Conservation (phyloP, 257 asterid species). For the Buddleja alternifolia region DNA sequence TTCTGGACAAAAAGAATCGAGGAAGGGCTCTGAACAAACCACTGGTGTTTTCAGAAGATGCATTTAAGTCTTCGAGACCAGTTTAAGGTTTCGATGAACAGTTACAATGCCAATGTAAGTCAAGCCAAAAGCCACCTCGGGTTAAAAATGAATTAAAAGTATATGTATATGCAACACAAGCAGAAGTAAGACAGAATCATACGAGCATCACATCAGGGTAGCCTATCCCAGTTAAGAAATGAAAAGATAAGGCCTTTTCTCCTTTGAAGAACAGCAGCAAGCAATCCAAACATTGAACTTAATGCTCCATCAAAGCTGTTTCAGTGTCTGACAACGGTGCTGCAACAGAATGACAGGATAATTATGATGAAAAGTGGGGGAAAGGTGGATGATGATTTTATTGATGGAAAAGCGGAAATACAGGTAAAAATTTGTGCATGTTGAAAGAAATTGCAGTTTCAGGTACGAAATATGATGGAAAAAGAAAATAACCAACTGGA, state of each 20-base stretch:
- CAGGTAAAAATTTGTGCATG: background rate
- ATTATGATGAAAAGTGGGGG: conserved; percentile 36
- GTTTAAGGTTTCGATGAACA: too few relatives aligned
- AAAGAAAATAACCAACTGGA: too few relatives aligned
- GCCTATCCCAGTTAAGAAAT: conserved; percentile 19
- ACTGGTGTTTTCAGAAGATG: too few relatives aligned
- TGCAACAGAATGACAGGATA: conserved; percentile 47
- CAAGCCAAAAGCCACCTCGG: too few relatives aligned
- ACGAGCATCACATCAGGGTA: conserved; percentile 31
- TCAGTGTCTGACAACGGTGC: conserved; percentile 98
- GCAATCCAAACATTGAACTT: conserved; percentile 28
- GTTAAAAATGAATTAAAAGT: too few relatives aligned
- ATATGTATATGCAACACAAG: conserved; percentile 23
- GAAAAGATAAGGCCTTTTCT: conserved; percentile 25
- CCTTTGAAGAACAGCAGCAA: conserved; percentile 32
- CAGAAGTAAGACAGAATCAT: conserved; percentile 35
- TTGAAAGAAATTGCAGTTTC: background rate
- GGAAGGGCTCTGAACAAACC: background rate
- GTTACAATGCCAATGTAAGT: too few relatives aligned
- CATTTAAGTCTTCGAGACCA: too few relatives aligned
- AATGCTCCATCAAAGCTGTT: conserved; percentile 94
- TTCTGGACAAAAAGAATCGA: background rate
- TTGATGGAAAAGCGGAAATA: background rate
- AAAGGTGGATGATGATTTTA: too few relatives aligned
- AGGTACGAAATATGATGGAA: background rate